Conservation (phyloP, 148 eudicot genomes). For the Fagopyrum tataricum region DNA sequence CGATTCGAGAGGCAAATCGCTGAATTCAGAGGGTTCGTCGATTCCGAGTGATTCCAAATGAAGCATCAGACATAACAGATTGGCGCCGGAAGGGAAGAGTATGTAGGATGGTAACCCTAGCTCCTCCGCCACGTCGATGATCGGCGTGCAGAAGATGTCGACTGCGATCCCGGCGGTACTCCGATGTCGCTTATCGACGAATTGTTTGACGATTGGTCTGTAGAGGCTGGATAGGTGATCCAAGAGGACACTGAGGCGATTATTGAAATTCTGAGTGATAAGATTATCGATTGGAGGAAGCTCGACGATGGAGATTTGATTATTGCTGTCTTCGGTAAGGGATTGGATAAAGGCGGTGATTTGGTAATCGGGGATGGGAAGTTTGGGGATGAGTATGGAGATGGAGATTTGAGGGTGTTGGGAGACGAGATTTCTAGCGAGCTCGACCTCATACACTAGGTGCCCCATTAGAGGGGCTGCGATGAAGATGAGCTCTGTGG, state of each 20-base stretch:
- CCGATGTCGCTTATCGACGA: not conserved
- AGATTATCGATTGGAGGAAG: not conserved
- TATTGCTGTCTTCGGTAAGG: not conserved
- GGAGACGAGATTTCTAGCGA: constrained; percentile 37
- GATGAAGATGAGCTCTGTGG: constrained; percentile 39
- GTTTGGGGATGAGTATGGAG: constrained; percentile 31
- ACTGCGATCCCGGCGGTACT: constrained; percentile 21
- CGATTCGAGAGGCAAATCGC: not conserved
- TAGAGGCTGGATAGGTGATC: constrained; percentile 11
- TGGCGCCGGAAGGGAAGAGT: constrained; percentile 23
- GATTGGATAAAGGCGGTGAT: constrained; percentile 15
- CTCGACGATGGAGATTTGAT: constrained; percentile 1
- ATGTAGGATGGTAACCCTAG: constrained; percentile 22
- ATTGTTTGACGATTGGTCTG: constrained; percentile 21
- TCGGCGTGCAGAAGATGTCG: constrained; percentile 21
- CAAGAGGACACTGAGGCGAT: not conserved
- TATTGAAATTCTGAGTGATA: not conserved
- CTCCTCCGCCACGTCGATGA: constrained; percentile 25
- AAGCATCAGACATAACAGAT: not conserved
- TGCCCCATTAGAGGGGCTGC: constrained; percentile 55
- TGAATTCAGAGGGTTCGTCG: not conserved
- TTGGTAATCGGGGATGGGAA: constrained; percentile 3
- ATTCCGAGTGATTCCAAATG: not conserved
- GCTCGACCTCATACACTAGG: constrained; percentile 30
- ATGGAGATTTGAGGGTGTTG: constrained; percentile 26